Percentiles rank a stretch among this genome's conserved stretches.
Evolutionary conservation across 1,284 basidiomycete genomes (phyloP).

Genomic region (Mycosarcoma mackinlayi): DNA sequence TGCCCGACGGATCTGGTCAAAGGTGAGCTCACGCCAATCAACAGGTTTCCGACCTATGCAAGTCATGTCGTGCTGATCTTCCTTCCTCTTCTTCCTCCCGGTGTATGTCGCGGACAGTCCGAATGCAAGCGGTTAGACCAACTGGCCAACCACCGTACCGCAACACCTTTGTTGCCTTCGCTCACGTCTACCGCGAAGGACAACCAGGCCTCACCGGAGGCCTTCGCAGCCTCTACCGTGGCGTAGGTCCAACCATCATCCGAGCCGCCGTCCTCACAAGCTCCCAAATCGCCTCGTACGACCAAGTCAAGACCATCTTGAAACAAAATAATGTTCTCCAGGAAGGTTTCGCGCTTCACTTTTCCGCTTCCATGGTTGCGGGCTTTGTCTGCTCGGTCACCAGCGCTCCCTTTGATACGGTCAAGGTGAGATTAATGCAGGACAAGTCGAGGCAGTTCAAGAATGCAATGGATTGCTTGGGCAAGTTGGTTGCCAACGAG

Average conservation of each 20-base stretch:
- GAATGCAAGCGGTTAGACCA: constrained; percentile 56
- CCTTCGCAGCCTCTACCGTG: constrained; percentile 48
- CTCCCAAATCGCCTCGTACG: constrained; percentile 56
- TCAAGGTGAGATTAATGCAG: constrained; percentile 59
- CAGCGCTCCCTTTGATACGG: constrained; percentile 52
- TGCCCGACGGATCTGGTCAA: constrained; percentile 58
- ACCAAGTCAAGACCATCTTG: constrained; percentile 48
- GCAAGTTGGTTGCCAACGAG: constrained; percentile 47
- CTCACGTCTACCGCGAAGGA: constrained; percentile 44
- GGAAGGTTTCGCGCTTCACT: constrained; percentile 50
- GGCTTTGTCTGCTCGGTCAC: constrained; percentile 52
- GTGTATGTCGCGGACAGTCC: constrained; percentile 22
- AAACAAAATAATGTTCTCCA: constrained; percentile 31
- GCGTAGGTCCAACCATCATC: constrained; percentile 52
- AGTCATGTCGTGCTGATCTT: no score
- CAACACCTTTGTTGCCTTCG: constrained; percentile 54
- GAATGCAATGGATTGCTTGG: constrained; percentile 47
- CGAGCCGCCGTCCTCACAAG: constrained; percentile 54
- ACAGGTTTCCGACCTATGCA: no score
- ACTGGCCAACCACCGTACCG: constrained; percentile 42
- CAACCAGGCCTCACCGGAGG: constrained; percentile 30
- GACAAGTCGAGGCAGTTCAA: constrained; percentile 39
- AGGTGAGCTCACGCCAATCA: constrained; percentile 10
- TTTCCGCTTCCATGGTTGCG: constrained; percentile 53
- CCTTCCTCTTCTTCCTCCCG: no score